Evolutionary conservation across 2,329 filamentous ascomycete species (phyloP).

Genomic region (Karstenula rhodostoma): DNA sequence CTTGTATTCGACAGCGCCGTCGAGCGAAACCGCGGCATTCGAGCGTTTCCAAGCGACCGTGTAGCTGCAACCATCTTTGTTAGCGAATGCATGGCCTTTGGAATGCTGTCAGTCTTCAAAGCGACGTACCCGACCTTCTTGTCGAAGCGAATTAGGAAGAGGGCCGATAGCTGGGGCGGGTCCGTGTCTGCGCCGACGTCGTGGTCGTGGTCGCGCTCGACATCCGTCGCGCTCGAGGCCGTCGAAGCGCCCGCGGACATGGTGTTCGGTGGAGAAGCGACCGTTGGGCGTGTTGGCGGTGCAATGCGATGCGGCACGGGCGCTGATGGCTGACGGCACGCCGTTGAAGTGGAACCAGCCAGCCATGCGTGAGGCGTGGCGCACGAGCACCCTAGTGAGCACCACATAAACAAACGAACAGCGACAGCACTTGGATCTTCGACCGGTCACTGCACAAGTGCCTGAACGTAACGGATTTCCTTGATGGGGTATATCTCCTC

Average conservation of each 20-base stretch:
- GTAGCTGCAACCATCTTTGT: slow-evolving; percentile 58
- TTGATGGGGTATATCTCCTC: slow-evolving; percentile 13
- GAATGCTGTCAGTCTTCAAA: background rate
- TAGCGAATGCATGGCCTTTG: background rate
- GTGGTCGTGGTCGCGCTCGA: slow-evolving; percentile 22
- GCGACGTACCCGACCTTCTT: slow-evolving; percentile 80
- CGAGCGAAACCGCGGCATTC: slow-evolving; percentile 69
- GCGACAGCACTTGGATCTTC: too few species aligned
- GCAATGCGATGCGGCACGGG: background rate
- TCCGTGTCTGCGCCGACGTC: slow-evolving; percentile 24
- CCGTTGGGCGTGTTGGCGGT: slow-evolving; percentile 7
- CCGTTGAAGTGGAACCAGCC: slow-evolving; percentile 11
- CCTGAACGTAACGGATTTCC: slow-evolving; percentile 8
- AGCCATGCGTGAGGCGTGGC: background rate
- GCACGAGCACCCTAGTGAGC: slow-evolving; percentile 5
- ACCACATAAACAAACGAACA: background rate
- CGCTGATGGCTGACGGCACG: slow-evolving; percentile 8
- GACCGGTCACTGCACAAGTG: too few species aligned
- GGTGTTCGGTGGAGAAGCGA: slow-evolving; percentile 10
- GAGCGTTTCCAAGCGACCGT: slow-evolving; percentile 89
- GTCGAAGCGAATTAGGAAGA: slow-evolving; percentile 92
- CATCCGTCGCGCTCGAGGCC: slow-evolving; percentile 41
- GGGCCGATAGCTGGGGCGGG: slow-evolving; percentile 64
- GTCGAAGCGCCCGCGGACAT: slow-evolving; percentile 36
- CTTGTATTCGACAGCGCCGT: slow-evolving; percentile 94